A percentile compares a stretch with the other conserved stretches of the same genome.
Conservation (phyloP, 805 yeast species). For the Metschnikowia vanudenii region DNA sequence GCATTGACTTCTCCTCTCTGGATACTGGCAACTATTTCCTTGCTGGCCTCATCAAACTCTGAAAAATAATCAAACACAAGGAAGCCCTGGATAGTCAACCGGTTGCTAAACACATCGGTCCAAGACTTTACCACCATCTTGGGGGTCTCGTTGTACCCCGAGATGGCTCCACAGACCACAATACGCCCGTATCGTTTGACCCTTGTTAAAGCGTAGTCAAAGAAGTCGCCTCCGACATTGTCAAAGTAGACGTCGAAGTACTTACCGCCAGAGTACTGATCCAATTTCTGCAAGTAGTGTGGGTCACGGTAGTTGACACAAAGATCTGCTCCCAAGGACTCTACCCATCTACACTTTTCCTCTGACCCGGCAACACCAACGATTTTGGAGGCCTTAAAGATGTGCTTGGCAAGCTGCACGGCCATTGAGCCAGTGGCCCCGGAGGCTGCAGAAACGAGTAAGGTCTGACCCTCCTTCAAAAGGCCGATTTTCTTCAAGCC, state of each 20-base stretch:
- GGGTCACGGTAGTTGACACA: slow-evolving; percentile 53
- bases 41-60: slow-evolving; percentile 36
- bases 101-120: slow-evolving; percentile 44
- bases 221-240: slow-evolving; percentile 26
- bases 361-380: slow-evolving; percentile 65
- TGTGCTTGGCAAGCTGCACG: slow-evolving; percentile 55
- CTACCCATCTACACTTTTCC: slow-evolving; percentile 53
- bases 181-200: slow-evolving; percentile 36
- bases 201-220: slow-evolving; percentile 20
- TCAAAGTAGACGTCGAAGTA: slow-evolving; percentile 25
- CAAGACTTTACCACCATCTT: slow-evolving; percentile 40
- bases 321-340: slow-evolving; percentile 53
- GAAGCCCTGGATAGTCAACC: slow-evolving; percentile 27
- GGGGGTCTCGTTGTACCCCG: slow-evolving; percentile 50
- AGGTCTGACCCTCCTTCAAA: neutral
- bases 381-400: slow-evolving; percentile 53
- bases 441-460: slow-evolving; percentile 58
- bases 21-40: slow-evolving; percentile 21
- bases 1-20: neutral
- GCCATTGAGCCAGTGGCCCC: slow-evolving; percentile 69
- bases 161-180: slow-evolving; percentile 60
- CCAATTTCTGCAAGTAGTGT: slow-evolving; percentile 25
- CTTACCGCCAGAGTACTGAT: slow-evolving; percentile 18
- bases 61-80: slow-evolving; percentile 20
- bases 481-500: slow-evolving; percentile 54